Conservation (phyloP, 140 eudicot species). For the Oenanthe javanica region DNA sequence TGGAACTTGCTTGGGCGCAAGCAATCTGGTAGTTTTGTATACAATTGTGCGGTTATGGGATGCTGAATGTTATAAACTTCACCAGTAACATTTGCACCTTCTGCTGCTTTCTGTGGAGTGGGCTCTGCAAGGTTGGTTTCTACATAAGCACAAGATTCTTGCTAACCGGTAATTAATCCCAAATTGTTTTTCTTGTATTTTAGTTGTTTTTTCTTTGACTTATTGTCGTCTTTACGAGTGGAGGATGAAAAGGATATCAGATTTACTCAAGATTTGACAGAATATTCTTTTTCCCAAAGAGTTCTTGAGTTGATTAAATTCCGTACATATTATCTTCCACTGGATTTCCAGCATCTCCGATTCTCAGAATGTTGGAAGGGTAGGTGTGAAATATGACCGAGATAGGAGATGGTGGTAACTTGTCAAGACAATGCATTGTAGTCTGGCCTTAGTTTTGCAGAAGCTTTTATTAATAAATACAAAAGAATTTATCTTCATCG, state of each 20-base stretch:
- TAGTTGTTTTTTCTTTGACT: neutral
- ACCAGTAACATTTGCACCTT: too few relatives aligned
- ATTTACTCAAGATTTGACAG: too few relatives aligned
- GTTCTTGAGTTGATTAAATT: too few relatives aligned
- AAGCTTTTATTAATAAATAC: conserved; percentile 10
- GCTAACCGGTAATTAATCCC: conserved; percentile 56
- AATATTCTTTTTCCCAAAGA: too few relatives aligned
- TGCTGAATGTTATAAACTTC: too few relatives aligned
- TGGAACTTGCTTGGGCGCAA: too few relatives aligned
- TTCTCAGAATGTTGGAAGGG: neutral
- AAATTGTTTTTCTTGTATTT: conserved; percentile 23
- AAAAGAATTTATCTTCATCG: neutral
- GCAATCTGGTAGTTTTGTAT: too few relatives aligned
- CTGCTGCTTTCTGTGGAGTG: conserved; percentile 6
- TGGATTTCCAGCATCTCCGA: too few relatives aligned
- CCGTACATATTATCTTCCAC: too few relatives aligned
- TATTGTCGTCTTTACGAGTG: too few relatives aligned
- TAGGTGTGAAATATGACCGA: conserved; percentile 10
- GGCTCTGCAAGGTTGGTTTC: conserved; percentile 25
- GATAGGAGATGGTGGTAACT: conserved; percentile 13
- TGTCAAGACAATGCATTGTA: conserved; percentile 12
- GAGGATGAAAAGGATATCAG: too few relatives aligned
- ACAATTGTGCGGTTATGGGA: too few relatives aligned
- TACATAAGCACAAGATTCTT: conserved; percentile 40
- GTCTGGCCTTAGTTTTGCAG: conserved; percentile 14